These are phyloP conservation scores for Brassica juncea DNA, from an alignment of 345 rosid genomes.

Conservation along the genomic window DNA sequence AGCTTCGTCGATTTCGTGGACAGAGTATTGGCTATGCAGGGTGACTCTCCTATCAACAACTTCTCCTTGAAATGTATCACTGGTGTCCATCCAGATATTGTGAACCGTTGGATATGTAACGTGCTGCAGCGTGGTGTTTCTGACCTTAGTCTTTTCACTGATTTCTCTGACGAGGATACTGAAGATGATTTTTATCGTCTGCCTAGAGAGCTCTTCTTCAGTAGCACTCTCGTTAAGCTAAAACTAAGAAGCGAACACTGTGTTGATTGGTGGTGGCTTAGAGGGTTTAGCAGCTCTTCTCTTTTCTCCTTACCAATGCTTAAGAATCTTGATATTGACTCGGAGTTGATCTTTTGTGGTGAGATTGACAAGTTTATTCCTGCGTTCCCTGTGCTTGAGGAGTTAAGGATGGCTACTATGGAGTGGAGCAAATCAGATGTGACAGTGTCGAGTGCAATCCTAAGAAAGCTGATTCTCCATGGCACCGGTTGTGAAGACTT, in stretches of 20 bases:
- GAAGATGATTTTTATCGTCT: background rate
- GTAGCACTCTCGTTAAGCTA: background rate
- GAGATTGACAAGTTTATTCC: background rate
- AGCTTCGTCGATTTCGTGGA: conserved; percentile 14
- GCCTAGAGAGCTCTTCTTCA: background rate
- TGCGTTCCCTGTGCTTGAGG: conserved; percentile 19
- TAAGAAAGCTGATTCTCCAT: background rate
- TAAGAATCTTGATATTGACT: background rate
- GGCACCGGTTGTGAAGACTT: background rate
- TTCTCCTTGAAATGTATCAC: background rate
- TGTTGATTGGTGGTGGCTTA: background rate
- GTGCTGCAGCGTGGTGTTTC: conserved; percentile 10
- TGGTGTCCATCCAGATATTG: background rate
- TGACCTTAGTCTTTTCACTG: background rate
- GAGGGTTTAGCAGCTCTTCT: background rate
- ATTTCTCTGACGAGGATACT: background rate
- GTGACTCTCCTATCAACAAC: background rate
- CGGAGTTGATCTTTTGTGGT: too few species aligned
- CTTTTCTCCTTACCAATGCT: background rate
- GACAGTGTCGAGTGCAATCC: background rate
- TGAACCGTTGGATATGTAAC: conserved; percentile 16
- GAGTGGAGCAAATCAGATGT: background rate
- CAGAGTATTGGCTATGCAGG: background rate
- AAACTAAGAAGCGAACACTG: background rate
- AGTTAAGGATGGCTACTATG: background rate